Conservation (phyloP, 441 rosid species). For the Erysimum cheiri region DNA sequence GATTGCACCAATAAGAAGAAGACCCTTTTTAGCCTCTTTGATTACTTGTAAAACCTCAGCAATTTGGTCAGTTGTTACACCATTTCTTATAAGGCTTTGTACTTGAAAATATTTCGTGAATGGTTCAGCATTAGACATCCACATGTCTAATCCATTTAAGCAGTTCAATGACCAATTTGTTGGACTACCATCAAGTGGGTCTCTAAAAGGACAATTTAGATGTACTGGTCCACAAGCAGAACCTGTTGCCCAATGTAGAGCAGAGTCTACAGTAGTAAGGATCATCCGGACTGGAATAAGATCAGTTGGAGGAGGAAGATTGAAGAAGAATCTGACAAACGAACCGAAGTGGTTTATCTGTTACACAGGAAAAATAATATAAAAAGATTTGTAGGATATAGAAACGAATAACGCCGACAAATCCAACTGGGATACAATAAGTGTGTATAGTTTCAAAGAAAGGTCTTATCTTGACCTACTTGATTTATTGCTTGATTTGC, state of each 20-base stretch:
- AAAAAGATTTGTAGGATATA: background rate
- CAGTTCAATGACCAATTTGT: slow-evolving; percentile 71
- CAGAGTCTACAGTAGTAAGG: slow-evolving; percentile 91
- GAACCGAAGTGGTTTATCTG: slow-evolving; percentile 97
- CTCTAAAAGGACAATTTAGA: slow-evolving; percentile 94
- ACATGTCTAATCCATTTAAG: slow-evolving; percentile 78
- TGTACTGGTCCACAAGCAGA: slow-evolving; percentile 92
- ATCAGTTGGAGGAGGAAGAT: slow-evolving; percentile 88
- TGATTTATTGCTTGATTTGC: slow-evolving; percentile 98
- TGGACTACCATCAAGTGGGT: slow-evolving; percentile 76
- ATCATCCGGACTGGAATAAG: slow-evolving; percentile 82
- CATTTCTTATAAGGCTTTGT: slow-evolving; percentile 51
- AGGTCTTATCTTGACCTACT: slow-evolving; percentile 51
- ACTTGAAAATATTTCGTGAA: slow-evolving; percentile 76
- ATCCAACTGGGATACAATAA: background rate
- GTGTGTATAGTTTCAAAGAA: slow-evolving; percentile 31
- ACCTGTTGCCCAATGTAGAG: slow-evolving; percentile 79
- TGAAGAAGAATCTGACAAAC: slow-evolving; percentile 90
- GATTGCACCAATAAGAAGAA: slow-evolving; percentile 75
- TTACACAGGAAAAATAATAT: slow-evolving; percentile 36
- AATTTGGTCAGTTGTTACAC: slow-evolving; percentile 46
- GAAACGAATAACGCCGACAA: slow-evolving; percentile 26
- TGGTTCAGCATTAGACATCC: slow-evolving; percentile 80
- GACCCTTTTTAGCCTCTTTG: slow-evolving; percentile 65
- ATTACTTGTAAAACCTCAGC: slow-evolving; percentile 65